Evolutionary conservation across 345 rosid species (phyloP).

Genomic region (Populus nigra): DNA sequence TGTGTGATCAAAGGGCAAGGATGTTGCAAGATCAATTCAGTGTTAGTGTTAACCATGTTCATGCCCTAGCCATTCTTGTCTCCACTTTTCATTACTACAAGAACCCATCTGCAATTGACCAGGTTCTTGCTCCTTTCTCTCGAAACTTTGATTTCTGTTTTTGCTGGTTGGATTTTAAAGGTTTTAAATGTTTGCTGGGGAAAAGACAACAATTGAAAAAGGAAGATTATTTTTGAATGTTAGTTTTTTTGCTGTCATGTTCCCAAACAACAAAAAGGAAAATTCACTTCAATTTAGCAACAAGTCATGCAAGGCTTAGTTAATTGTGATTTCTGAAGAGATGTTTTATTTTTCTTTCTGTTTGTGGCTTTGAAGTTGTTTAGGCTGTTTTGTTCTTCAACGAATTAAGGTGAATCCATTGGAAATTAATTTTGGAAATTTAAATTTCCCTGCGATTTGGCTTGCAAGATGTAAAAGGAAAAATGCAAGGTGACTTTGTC

Average conservation of each 20-base stretch:
- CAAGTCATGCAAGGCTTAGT: slow-evolving; percentile 1
- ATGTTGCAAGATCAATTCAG: slow-evolving; percentile 96
- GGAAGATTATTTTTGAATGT: not conserved
- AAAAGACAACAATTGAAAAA: not conserved
- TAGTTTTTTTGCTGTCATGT: not conserved
- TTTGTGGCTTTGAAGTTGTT: not conserved
- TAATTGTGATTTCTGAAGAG: not conserved
- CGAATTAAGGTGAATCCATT: not conserved
- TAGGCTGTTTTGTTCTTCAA: slow-evolving; percentile 1
- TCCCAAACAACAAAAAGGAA: not conserved
- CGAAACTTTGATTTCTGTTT: not conserved
- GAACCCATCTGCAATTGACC: slow-evolving; percentile 95
- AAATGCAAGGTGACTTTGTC: not conserved
- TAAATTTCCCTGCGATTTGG: not conserved
- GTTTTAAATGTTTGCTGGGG: slow-evolving; percentile 1
- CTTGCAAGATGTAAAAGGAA: not conserved
- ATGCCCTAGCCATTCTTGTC: slow-evolving; percentile 93
- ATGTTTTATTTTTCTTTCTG: not conserved
- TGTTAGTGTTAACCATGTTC: slow-evolving; percentile 98
- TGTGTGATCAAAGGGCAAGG: slow-evolving; percentile 97
- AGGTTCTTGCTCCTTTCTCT: slow-evolving; percentile 48
- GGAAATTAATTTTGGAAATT: not conserved
- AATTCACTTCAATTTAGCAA: not conserved
- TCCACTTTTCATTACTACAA: slow-evolving; percentile 92
- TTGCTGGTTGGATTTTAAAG: not conserved